Conservation (phyloP, 2,329 filamentous ascomycete species). For the Aspergillus hortae region DNA sequence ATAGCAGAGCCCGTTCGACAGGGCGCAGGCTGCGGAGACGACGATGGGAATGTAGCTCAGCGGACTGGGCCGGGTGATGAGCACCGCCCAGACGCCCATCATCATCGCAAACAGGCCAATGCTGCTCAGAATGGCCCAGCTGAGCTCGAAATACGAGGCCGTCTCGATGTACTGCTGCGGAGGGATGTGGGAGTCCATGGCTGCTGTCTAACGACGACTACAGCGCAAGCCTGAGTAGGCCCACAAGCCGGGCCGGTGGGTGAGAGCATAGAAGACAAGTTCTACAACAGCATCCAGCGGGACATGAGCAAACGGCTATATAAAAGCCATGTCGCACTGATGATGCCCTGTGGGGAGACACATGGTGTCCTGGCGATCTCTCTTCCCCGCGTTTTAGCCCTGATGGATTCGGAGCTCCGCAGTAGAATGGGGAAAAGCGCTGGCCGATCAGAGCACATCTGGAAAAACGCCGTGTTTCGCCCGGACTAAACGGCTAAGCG, state of each 20-base stretch:
- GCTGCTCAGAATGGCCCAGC: constrained; percentile 12
- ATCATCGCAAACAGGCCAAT: constrained; percentile 10
- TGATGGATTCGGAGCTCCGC: not conserved
- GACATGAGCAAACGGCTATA: not conserved
- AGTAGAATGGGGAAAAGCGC: not conserved
- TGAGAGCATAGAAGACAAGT: not conserved
- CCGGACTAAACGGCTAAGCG: too few relatives aligned
- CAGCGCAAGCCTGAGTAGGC: not conserved
- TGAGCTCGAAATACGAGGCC: constrained; percentile 8
- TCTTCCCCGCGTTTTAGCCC: not conserved
- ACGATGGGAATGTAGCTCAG: constrained; percentile 11
- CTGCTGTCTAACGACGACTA: not conserved
- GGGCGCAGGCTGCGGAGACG: constrained; percentile 6
- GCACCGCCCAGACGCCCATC: constrained; percentile 6
- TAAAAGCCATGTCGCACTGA: not conserved
- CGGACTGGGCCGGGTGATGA: constrained; percentile 6
- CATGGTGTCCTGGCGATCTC: not conserved
- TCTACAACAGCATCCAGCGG: too few relatives aligned
- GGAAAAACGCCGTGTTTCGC: too few relatives aligned
- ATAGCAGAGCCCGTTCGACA: constrained; percentile 11
- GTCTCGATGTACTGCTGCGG: not conserved
- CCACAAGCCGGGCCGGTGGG: not conserved
- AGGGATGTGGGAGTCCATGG: not conserved
- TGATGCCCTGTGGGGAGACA: not conserved
- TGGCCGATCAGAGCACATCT: too few relatives aligned